Base-by-base conservation (phyloP, 345 rosid species). In the Garcia nutans region DNA sequence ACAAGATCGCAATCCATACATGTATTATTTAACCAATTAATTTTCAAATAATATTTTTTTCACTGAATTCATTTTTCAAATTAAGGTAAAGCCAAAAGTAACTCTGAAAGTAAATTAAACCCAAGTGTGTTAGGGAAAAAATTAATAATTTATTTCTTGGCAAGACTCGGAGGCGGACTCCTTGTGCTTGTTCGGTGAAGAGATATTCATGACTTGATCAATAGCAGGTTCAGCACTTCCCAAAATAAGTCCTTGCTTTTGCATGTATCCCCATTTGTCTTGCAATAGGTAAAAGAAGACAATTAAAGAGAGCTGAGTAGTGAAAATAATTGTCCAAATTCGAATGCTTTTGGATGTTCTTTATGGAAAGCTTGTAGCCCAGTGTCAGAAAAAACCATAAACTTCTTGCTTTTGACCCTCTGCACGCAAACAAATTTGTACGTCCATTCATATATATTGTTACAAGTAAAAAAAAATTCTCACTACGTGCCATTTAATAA, bases 231-330 rank as follows among this genome's bases (percentile, higher is more conserved):
- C 85, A 65, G 6, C 41, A 37, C 41, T 71, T n/a, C 86, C 82
- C 52, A 81, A 68, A 78, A 68, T 74, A 74, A 70, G 76, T 75
- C 88, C 85, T 70, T 86, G 88, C 63, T 82, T 86, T 77, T 81
- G 84, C 65, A 90, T 82, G 19, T 88, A 81, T 1, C 15, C 74
- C 90, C 87, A 87, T 78, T 90, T 90, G 76, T 88, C 94, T 82
- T 90, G 94, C 44, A 90, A 77, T 67, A 90, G 79, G 81, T 88
- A 90, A 68, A 88, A 28, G 72, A 87, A 75, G 6, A 68, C 79
- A 3, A 88, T 37, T n/a, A 86, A 33, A 22, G 78, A 80, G 69
- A 87, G 74, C 84, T 90, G 74, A 11, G 31, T 55, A 12, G 87
- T 83, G 76, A 90, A 84, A 33, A 81, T 1, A 45, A 82, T 80